These are phyloP conservation scores for Agrostemma githago DNA, from an alignment of 148 eudicot species.

Conservation along the genomic window DNA sequence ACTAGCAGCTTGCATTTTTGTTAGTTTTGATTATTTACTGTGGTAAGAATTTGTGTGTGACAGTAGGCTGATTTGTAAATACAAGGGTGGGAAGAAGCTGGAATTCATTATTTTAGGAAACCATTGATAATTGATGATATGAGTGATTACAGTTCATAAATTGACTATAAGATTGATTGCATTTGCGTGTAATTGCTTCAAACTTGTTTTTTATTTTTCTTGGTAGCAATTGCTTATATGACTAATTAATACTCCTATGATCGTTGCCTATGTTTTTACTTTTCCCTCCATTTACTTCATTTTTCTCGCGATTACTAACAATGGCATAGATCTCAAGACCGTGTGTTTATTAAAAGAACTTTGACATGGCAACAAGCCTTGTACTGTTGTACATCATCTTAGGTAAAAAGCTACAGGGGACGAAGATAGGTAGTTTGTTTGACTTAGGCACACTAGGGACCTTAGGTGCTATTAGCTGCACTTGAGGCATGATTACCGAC, in stretches of 20 bases:
- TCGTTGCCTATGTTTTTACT: too few relatives aligned
- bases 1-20: conserved; percentile 46
- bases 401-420: too few relatives aligned
- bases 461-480: background rate
- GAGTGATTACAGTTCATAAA: background rate
- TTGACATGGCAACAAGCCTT: too few relatives aligned
- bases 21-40: conserved; percentile 13
- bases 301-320: too few relatives aligned
- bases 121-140: background rate
- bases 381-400: too few relatives aligned
- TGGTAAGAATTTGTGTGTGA: background rate
- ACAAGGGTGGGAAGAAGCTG: background rate
- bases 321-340: too few relatives aligned
- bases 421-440: too few relatives aligned
- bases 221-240: background rate
- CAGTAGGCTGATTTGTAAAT: background rate
- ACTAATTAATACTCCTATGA: background rate
- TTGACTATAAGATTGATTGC: background rate
- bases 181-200: background rate
- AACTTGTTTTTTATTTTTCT: too few relatives aligned
- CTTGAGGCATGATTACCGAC: conserved; percentile 33
- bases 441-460: background rate
- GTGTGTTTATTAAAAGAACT: too few relatives aligned
- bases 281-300: too few relatives aligned
- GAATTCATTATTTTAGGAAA: background rate